Conservation (phyloP, 2,329 filamentous ascomycete species). For the Cryphonectria nitschkei region DNA sequence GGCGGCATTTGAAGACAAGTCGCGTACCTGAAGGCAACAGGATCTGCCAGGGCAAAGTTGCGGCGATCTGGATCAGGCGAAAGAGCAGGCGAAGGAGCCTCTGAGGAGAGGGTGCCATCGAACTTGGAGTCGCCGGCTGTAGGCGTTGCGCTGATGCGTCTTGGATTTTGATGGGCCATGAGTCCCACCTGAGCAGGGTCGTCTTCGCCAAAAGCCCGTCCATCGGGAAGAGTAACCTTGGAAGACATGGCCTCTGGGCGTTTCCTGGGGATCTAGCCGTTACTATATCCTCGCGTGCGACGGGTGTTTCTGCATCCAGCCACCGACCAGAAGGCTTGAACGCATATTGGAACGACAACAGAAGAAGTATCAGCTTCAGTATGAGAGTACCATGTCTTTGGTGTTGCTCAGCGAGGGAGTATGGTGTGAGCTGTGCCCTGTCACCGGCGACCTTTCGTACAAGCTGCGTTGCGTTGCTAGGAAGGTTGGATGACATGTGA, state of each 20-base stretch:
- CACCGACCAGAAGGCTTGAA: slow-evolving; percentile 16
- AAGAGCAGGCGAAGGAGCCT: slow-evolving; percentile 32
- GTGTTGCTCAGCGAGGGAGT: neutral
- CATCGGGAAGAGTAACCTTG: slow-evolving; percentile 40
- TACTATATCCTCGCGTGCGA: slow-evolving; percentile 24
- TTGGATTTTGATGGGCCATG: slow-evolving; percentile 36
- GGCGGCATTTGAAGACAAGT: neutral
- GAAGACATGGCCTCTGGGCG: slow-evolving; percentile 43
- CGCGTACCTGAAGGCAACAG: slow-evolving; percentile 58
- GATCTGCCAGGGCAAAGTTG: slow-evolving; percentile 61
- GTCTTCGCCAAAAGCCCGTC: slow-evolving; percentile 43
- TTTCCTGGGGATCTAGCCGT: neutral
- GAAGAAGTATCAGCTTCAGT: slow-evolving; percentile 10
- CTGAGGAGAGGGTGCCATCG: slow-evolving; percentile 33
- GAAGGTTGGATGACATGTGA: slow-evolving; percentile 9
- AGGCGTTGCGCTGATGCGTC: slow-evolving; percentile 30
- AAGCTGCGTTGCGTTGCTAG: neutral
- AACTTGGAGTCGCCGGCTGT: slow-evolving; percentile 28
- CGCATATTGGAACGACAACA: slow-evolving; percentile 23
- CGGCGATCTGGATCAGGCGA: slow-evolving; percentile 42
- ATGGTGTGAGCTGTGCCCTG: neutral
- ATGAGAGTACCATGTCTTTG: slow-evolving; percentile 6
- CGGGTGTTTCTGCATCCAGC: slow-evolving; percentile 21
- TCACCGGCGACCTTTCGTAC: neutral
- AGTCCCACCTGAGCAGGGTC: slow-evolving; percentile 41